Conservation (phyloP, 2,329 filamentous ascomycete species). For the Calonectria pseudoreteaudii region DNA sequence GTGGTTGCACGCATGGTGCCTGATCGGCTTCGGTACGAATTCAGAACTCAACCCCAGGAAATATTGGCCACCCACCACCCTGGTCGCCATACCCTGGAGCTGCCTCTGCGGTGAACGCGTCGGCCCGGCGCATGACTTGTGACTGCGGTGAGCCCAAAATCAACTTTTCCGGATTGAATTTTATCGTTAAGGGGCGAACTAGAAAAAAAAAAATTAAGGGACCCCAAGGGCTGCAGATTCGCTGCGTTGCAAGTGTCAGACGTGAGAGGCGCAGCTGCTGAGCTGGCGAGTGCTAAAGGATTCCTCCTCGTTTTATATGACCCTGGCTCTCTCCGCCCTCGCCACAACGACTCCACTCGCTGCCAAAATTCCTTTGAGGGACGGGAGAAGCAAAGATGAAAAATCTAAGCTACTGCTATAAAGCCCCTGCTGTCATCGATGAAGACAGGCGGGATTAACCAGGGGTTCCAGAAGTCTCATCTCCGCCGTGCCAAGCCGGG, state of each 20-base stretch:
- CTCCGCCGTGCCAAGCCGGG: slow-evolving; percentile 4
- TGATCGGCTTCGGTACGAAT: slow-evolving; percentile 3
- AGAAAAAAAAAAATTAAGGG: neutral
- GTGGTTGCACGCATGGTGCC: neutral
- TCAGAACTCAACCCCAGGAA: slow-evolving; percentile 2
- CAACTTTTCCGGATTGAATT: neutral
- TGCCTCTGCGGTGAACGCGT: neutral
- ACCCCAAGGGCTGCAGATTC: neutral
- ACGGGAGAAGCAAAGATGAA: neutral
- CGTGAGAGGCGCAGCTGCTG: neutral
- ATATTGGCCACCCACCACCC: neutral
- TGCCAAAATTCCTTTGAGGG: neutral
- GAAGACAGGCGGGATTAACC: neutral
- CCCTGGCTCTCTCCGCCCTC: neutral
- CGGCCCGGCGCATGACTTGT: neutral
- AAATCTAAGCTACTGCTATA: neutral
- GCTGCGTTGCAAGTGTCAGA: neutral
- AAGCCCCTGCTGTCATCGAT: neutral
- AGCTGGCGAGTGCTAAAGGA: neutral
- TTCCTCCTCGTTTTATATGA: neutral
- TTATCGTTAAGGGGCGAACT: neutral
- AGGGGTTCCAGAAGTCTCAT: slow-evolving; percentile 1
- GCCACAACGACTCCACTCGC: neutral
- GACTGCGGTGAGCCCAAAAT: neutral
- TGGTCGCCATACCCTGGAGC: neutral